These are phyloP conservation scores for Solanum chilense DNA, from an alignment of 257 asterid species.

Conservation along the genomic window DNA sequence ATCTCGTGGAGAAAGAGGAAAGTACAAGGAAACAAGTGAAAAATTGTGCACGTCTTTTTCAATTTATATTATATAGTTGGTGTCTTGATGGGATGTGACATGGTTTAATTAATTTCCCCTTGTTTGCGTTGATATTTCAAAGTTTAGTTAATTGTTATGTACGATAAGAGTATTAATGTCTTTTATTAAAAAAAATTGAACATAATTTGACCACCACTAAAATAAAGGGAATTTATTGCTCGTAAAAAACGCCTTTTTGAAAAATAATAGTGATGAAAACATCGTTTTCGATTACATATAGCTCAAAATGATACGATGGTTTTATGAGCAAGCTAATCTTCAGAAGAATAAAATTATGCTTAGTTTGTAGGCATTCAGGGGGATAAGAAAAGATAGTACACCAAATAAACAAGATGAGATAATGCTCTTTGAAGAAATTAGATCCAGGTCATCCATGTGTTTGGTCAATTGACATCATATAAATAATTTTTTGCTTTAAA, in stretches of 20 bases:
- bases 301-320: background rate
- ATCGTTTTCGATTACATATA: background rate
- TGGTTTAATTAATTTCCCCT: background rate
- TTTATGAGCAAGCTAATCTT: background rate
- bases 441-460: too few species aligned
- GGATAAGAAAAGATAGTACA: background rate
- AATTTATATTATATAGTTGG: background rate
- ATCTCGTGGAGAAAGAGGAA: slow-evolving; percentile 1
- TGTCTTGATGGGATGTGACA: background rate
- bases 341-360: background rate
- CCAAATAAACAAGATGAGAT: background rate
- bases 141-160: background rate
- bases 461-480: background rate
- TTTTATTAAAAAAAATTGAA: background rate
- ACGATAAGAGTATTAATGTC: background rate
- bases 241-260: background rate
- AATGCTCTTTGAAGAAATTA: background rate
- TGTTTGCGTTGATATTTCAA: background rate
- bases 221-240: background rate
- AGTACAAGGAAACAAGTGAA: background rate
- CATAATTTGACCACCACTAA: background rate
- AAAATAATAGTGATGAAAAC: background rate
- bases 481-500: too few species aligned
- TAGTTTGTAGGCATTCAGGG: background rate
- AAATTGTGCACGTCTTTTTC: background rate